phyloP scores from a whole-genome alignment of 1,284 basidiomycete genomes.

The Moniliella sp. region DNA sequence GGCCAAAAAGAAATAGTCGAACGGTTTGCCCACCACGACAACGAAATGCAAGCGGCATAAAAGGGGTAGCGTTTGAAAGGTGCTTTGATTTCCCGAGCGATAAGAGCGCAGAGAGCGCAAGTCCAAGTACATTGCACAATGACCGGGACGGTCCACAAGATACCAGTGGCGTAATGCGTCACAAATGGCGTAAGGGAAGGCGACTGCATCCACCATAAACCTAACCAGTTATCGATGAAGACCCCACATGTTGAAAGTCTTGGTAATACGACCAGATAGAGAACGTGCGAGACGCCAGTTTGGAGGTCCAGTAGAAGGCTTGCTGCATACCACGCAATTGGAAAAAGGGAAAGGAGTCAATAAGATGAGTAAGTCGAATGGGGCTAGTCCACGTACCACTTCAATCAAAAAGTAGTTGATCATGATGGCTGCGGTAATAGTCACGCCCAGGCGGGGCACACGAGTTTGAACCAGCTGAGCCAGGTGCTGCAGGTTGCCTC shows the following conservation, averaged over 20 bases:
- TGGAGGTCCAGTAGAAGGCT: slow-evolving; percentile 21
- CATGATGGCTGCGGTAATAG: slow-evolving; percentile 13
- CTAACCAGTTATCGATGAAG: slow-evolving; percentile 15
- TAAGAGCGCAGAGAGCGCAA: slow-evolving; percentile 11
- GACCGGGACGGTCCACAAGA: slow-evolving; percentile 25
- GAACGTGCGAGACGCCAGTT: slow-evolving; percentile 19
- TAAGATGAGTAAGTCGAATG: too few relatives aligned
- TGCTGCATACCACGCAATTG: too few relatives aligned
- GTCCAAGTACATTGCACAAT: slow-evolving; percentile 23
- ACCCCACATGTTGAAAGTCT: slow-evolving; percentile 19
- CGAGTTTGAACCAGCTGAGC: slow-evolving; percentile 15
- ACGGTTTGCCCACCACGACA: slow-evolving; percentile 23
- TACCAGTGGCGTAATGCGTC: slow-evolving; percentile 20
- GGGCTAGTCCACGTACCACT: too few relatives aligned
- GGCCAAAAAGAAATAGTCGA: slow-evolving; percentile 24
- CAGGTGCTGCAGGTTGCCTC: slow-evolving; percentile 14
- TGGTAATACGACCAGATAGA: slow-evolving; percentile 23
- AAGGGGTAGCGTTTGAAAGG: slow-evolving; percentile 17
- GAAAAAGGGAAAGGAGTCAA: too few relatives aligned
- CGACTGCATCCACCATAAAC: slow-evolving; percentile 19
- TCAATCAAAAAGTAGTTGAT: slow-evolving; percentile 25
- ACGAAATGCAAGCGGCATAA: slow-evolving; percentile 13
- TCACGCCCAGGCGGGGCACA: slow-evolving; percentile 19
- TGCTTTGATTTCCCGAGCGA: slow-evolving; percentile 22
- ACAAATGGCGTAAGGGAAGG: slow-evolving; percentile 12